Percentiles rank a stretch among this genome's conserved stretches.
phyloP scores from a whole-genome alignment of 768 basidiomycete species.

The Psilocybe cubensis region DNA sequence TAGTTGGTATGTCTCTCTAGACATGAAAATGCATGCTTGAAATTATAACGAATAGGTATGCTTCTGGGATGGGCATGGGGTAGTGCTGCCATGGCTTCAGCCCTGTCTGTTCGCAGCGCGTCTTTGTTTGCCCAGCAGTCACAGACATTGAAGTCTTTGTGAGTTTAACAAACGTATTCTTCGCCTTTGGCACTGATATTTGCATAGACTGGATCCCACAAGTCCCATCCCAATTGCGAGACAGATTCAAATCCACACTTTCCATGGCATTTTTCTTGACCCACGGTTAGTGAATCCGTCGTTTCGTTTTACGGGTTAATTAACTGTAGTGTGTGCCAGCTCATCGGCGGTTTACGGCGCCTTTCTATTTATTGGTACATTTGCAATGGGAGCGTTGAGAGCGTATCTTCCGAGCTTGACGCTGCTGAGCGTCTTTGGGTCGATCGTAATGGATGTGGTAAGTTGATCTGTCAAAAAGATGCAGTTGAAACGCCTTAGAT shows the following conservation, averaged over 20 bases:
- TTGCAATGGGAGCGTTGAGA: constrained; percentile 38
- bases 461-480: not conserved
- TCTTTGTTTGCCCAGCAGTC: constrained; percentile 36
- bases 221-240: constrained; percentile 22
- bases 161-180: constrained; percentile 8
- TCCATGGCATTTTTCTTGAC: constrained; percentile 46
- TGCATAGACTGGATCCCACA: constrained; percentile 26
- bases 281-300: constrained; percentile 30
- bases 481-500: not conserved
- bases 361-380: constrained; percentile 47
- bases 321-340: constrained; percentile 17
- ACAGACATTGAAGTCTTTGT: constrained; percentile 39
- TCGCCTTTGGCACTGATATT: not conserved
- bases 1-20: constrained; percentile 30
- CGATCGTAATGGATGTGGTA: constrained; percentile 47
- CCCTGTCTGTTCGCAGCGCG: constrained; percentile 37
- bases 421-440: constrained; percentile 45
- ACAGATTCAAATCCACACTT: constrained; percentile 37
- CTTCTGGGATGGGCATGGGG: constrained; percentile 52
- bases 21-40: not conserved
- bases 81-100: constrained; percentile 45
- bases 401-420: constrained; percentile 44
- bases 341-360: constrained; percentile 47
- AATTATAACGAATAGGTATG: constrained; percentile 38
- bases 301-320: not conserved